These are phyloP conservation scores for Exophiala viscosa DNA, from an alignment of 2,329 filamentous ascomycete genomes.

Conservation along the genomic window DNA sequence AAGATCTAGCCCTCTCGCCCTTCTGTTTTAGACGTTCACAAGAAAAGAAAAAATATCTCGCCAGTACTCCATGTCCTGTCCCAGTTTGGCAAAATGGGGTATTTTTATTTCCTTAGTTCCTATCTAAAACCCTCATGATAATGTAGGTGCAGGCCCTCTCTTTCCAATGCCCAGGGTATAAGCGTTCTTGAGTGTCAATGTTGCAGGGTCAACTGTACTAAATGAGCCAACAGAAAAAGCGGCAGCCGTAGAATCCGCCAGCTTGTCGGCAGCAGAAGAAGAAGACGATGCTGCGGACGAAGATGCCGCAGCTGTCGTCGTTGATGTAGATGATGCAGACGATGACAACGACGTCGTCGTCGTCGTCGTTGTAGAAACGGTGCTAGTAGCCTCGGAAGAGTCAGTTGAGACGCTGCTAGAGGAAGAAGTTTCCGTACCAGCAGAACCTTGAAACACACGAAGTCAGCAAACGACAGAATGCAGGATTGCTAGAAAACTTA, in stretches of 20 bases:
- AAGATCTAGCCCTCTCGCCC: background rate
- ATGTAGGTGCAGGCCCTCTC: slow-evolving; percentile 17
- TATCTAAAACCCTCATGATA: slow-evolving; percentile 6
- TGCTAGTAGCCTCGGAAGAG: slow-evolving; percentile 19
- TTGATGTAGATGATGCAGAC: slow-evolving; percentile 6
- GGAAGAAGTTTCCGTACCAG: slow-evolving; percentile 20
- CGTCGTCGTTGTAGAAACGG: slow-evolving; percentile 11
- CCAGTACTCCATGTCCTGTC: background rate
- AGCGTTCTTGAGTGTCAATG: slow-evolving; percentile 25
- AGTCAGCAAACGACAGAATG: background rate
- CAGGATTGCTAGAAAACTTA: slow-evolving; percentile 2
- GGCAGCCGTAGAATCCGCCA: background rate
- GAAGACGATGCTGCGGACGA: background rate
- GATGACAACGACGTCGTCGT: slow-evolving; percentile 1
- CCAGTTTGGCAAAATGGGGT: background rate
- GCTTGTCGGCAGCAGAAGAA: slow-evolving; percentile 1
- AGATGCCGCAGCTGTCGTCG: slow-evolving; percentile 3
- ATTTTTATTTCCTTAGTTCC: slow-evolving; percentile 1
- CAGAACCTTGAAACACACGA: slow-evolving; percentile 3
- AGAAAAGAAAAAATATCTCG: slow-evolving; percentile 6
- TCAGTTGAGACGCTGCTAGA: slow-evolving; percentile 21
- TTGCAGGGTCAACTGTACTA: slow-evolving; percentile 23
- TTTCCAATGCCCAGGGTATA: slow-evolving; percentile 21
- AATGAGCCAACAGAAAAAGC: slow-evolving; percentile 17
- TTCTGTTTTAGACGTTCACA: slow-evolving; percentile 1